phyloP scores from a whole-genome alignment of 2,329 filamentous ascomycete genomes.

The Colletotrichum sp. region DNA sequence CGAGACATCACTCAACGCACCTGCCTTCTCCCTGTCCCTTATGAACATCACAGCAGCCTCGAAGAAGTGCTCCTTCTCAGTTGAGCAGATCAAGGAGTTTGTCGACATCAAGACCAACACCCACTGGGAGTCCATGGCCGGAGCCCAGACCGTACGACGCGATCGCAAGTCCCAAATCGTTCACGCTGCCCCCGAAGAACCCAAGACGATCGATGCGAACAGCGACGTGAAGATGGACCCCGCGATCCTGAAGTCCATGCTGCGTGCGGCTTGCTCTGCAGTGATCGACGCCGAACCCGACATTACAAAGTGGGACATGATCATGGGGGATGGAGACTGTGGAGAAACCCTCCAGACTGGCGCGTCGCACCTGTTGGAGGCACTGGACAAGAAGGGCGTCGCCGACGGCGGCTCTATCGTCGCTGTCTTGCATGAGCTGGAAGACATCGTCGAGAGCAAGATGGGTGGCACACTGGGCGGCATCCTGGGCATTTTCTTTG shows the following conservation, averaged over 20 bases:
- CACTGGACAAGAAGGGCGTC: slow-evolving; percentile 43
- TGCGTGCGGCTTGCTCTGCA: slow-evolving; percentile 58
- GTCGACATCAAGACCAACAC: slow-evolving; percentile 70
- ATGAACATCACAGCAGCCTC: slow-evolving; percentile 61
- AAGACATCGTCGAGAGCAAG: slow-evolving; percentile 60
- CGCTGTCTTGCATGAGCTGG: slow-evolving; percentile 52
- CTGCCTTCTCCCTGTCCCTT: slow-evolving; percentile 73
- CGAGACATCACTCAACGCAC: slow-evolving; percentile 75
- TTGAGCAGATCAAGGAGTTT: slow-evolving; percentile 63
- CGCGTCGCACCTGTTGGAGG: slow-evolving; percentile 52
- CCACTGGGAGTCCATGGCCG: slow-evolving; percentile 57
- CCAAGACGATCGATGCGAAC: slow-evolving; percentile 39
- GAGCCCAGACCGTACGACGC: slow-evolving; percentile 43
- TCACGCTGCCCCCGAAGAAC: slow-evolving; percentile 35
- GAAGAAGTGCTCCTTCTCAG: slow-evolving; percentile 48
- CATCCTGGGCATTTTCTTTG: slow-evolving; percentile 60
- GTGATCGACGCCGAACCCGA: slow-evolving; percentile 65
- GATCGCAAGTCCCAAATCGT: slow-evolving; percentile 50
- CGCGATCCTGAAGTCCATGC: slow-evolving; percentile 54
- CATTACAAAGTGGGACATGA: slow-evolving; percentile 66
- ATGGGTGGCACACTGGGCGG: slow-evolving; percentile 61
- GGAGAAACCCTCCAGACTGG: slow-evolving; percentile 66
- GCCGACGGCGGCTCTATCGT: slow-evolving; percentile 49
- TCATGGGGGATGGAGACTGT: slow-evolving; percentile 72
- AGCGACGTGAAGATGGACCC: slow-evolving; percentile 58